A percentile compares a stretch with the other conserved stretches of the same genome.
phyloP scores from a whole-genome alignment of 208 protist species.

The Trypanosoma brucei region DNA sequence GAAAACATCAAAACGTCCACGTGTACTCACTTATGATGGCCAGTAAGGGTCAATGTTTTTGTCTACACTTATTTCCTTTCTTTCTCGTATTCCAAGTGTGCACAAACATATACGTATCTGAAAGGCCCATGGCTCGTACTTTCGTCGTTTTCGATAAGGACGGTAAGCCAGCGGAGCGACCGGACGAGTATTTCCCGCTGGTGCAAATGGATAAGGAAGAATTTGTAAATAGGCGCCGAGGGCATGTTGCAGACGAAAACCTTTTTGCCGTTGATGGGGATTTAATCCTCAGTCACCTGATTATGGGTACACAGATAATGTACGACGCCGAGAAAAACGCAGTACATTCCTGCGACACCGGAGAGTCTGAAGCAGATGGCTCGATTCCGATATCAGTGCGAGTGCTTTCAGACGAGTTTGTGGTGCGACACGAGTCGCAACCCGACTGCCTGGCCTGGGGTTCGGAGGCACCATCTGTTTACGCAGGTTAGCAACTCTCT shows the following conservation, averaged over 20 bases:
- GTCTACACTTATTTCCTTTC: not conserved
- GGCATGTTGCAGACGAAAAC: constrained; percentile 7
- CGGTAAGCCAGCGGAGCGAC: constrained; percentile 15
- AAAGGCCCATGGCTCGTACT: constrained; percentile 16
- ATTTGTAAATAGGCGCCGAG: constrained; percentile 15
- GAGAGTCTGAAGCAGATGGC: not conserved
- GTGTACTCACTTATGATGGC: too few relatives aligned
- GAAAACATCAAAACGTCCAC: too few relatives aligned
- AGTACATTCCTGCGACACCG: not conserved
- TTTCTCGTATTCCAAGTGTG: not conserved
- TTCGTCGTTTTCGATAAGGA: constrained; percentile 25
- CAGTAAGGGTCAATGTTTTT: too few relatives aligned
- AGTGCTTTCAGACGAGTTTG: constrained; percentile 25
- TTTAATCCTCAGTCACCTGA: constrained; percentile 17
- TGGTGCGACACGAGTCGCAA: constrained; percentile 6
- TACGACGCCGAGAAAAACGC: constrained; percentile 18
- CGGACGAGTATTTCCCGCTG: constrained; percentile 10
- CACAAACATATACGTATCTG: not conserved
- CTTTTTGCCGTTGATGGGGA: constrained; percentile 22
- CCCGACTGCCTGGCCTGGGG: constrained; percentile 14
- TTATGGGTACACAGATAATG: constrained; percentile 5
- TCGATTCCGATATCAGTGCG: constrained; percentile 12
- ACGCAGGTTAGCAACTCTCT: constrained; percentile 2
- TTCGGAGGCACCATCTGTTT: constrained; percentile 9
- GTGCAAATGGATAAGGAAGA: constrained; percentile 7